Evolutionary conservation across 768 basidiomycete species (phyloP).

Genomic region (Leucosporidium yakuticum): DNA sequence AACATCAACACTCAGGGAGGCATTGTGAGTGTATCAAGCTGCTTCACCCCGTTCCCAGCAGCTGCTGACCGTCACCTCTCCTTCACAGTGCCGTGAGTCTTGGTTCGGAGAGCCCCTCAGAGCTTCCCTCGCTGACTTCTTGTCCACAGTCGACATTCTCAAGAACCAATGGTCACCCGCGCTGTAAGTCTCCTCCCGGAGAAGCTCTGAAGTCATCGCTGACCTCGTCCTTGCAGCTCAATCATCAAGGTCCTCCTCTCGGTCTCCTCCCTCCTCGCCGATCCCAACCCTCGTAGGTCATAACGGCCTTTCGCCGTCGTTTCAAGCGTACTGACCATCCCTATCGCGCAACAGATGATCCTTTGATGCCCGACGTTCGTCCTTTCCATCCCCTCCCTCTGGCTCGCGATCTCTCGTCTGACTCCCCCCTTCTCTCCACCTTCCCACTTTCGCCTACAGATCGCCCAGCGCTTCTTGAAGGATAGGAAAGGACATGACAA

Average conservation of each 20-base stretch:
- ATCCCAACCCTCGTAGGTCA: conserved; percentile 31
- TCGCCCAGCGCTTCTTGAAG: conserved; percentile 28
- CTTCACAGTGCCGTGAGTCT: too few relatives aligned
- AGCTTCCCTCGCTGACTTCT: neutral
- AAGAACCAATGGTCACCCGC: conserved; percentile 32
- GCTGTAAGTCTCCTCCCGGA: neutral
- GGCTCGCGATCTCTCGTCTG: too few relatives aligned
- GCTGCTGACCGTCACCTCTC: too few relatives aligned
- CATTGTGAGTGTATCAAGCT: conserved; percentile 25
- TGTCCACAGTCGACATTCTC: conserved; percentile 24
- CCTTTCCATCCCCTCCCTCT: too few relatives aligned
- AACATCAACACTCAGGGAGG: conserved; percentile 35
- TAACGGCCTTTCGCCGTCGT: too few relatives aligned
- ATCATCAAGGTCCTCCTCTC: conserved; percentile 34
- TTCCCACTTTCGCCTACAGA: neutral
- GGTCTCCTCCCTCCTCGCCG: conserved; percentile 29
- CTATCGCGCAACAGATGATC: conserved; percentile 9
- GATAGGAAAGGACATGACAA: conserved; percentile 30
- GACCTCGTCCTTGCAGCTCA: neutral
- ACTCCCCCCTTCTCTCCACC: too few relatives aligned
- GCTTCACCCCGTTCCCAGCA: neutral
- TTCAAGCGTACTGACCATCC: neutral
- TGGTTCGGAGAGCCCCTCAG: too few relatives aligned
- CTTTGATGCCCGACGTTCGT: conserved; percentile 26
- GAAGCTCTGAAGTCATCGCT: neutral